These are phyloP conservation scores for Aristolochia fimbriata DNA, from an alignment of 164 flowering plant genomes.

Conservation along the genomic window DNA sequence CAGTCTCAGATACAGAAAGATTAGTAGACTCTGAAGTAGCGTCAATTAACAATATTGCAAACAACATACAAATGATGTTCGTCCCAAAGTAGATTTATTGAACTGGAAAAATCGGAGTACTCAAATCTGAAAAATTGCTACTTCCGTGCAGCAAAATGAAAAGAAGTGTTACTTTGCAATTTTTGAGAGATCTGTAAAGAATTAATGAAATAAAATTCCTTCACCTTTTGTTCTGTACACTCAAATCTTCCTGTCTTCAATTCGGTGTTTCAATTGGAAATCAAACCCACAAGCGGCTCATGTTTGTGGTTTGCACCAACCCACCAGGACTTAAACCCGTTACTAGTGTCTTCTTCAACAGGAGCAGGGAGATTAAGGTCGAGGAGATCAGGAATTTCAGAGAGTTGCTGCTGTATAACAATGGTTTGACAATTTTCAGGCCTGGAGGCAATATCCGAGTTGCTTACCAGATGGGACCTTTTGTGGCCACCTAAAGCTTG, in stretches of 20 bases:
- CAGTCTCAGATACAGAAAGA: too few species aligned
- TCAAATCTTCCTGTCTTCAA: constrained; percentile 16
- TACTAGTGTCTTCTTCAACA: constrained; percentile 32
- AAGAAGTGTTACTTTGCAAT: constrained; percentile 4
- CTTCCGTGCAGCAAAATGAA: constrained; percentile 4
- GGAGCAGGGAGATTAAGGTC: constrained; percentile 74
- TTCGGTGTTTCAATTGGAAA: constrained; percentile 10
- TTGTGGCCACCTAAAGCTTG: constrained; percentile 80
- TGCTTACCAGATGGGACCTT: constrained; percentile 49
- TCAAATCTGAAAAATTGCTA: constrained; percentile 4
- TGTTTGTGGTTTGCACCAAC: constrained; percentile 17
- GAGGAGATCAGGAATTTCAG: constrained; percentile 25
- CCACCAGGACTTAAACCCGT: constrained; percentile 27
- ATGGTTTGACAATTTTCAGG: constrained; percentile 10
- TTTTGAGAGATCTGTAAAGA: constrained; percentile 16
- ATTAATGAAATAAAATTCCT: constrained; percentile 16
- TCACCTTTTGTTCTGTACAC: constrained; percentile 24
- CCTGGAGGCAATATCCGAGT: constrained; percentile 16
- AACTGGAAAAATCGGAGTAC: too few species aligned
- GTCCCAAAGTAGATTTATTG: too few species aligned
- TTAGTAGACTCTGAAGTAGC: neutral
- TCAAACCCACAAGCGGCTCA: constrained; percentile 22
- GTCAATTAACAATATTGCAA: neutral
- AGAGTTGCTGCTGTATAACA: constrained; percentile 21
- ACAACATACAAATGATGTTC: neutral